Percentiles rank a stretch among this genome's conserved stretches.
These are phyloP conservation scores for Stagonosporopsis rhizophila DNA, from an alignment of 2,329 filamentous ascomycete genomes.

Conservation along the genomic window DNA sequence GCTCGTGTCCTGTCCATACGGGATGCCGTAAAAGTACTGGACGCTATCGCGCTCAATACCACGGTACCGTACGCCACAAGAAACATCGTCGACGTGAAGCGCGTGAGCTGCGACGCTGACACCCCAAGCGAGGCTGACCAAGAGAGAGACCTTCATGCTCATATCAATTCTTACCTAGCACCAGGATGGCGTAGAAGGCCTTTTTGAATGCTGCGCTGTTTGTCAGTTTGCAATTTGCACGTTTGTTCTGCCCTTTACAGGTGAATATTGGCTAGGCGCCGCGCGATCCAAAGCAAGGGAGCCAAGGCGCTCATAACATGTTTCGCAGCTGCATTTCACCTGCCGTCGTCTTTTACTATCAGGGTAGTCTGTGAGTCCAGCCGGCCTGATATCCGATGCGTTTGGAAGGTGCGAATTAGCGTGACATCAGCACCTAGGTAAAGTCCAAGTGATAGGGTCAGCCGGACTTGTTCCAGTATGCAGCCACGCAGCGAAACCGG, in stretches of 20 bases:
- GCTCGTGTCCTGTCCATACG: slow-evolving; percentile 57
- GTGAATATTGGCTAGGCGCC: slow-evolving; percentile 1
- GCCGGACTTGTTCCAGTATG: neutral
- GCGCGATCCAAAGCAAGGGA: slow-evolving; percentile 14
- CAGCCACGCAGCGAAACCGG: neutral
- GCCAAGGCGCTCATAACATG: slow-evolving; percentile 2
- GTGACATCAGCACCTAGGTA: slow-evolving; percentile 12
- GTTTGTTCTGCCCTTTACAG: neutral
- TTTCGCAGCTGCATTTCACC: slow-evolving; percentile 8
- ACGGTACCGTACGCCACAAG: slow-evolving; percentile 50
- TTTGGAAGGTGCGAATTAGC: slow-evolving; percentile 9
- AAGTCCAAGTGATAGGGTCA: neutral
- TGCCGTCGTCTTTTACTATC: slow-evolving; percentile 4
- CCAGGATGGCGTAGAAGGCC: neutral
- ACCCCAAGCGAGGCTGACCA: slow-evolving; percentile 15
- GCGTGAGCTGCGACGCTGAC: slow-evolving; percentile 15
- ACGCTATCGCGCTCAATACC: slow-evolving; percentile 55
- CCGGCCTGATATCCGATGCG: slow-evolving; percentile 2
- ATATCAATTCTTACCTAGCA: neutral
- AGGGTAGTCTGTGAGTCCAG: slow-evolving; percentile 4
- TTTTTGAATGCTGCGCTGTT: slow-evolving; percentile 1
- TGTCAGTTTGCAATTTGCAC: neutral
- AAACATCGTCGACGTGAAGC: slow-evolving; percentile 9
- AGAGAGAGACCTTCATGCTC: slow-evolving; percentile 19
- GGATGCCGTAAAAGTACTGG: slow-evolving; percentile 58